These are phyloP conservation scores for Scleroderma citrinum DNA, from an alignment of 768 basidiomycete genomes.

Conservation along the genomic window DNA sequence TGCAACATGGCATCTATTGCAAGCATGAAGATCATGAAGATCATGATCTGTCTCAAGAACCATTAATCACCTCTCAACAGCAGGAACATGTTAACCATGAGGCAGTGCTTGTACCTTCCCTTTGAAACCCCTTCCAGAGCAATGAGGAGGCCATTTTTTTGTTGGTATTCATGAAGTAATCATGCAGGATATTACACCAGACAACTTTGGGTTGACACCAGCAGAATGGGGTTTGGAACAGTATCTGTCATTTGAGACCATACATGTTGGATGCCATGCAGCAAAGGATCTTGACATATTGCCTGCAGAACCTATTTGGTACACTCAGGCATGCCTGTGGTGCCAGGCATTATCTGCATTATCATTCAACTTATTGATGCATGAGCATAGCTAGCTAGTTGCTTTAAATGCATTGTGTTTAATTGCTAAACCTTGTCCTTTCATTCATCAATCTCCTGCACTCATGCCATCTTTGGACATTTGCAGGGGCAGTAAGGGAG, in stretches of 20 bases:
- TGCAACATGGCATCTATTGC: conserved; percentile 3
- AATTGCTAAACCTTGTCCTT: background rate
- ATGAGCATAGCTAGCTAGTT: too few relatives aligned
- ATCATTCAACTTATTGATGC: background rate
- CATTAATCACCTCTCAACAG: conserved; percentile 8
- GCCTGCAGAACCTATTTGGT: conserved; percentile 8
- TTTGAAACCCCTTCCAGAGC: conserved; percentile 7
- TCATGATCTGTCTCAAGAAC: too few relatives aligned
- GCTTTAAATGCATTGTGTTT: background rate
- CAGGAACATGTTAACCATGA: conserved; percentile 1
- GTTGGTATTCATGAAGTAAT: background rate
- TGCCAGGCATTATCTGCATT: conserved; percentile 7
- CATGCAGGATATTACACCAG: background rate
- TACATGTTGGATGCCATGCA: background rate
- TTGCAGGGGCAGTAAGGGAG: background rate
- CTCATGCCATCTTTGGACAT: background rate
- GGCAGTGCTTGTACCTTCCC: background rate
- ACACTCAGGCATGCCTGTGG: conserved; percentile 7
- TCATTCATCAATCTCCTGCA: background rate
- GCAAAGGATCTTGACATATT: conserved; percentile 4
- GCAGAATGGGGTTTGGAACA: conserved; percentile 12
- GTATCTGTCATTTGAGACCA: conserved; percentile 10
- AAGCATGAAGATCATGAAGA: conserved; percentile 10
- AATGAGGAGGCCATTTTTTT: conserved; percentile 2
- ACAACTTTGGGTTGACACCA: conserved; percentile 9